Evolutionary conservation across 2,329 filamentous ascomycete genomes (phyloP), one percentile per base, ranked within the genome.

Genomic region (Stagonosporopsis cucurbitacearum): DNA sequence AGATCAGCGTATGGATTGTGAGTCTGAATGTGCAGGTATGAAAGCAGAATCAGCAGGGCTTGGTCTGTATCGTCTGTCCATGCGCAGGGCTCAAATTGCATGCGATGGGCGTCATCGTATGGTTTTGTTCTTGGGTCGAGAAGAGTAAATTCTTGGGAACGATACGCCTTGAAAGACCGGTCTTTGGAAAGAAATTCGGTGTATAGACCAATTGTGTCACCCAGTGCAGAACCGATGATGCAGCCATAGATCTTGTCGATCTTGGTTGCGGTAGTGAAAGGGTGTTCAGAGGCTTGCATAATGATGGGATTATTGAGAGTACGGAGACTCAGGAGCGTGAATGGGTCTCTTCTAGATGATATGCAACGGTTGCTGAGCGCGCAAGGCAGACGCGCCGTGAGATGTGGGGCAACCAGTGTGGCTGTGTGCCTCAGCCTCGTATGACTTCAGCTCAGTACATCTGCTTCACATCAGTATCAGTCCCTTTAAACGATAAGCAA

Each of bases 41-140:
- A 78, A 2, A 84, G 74, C 2, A 84, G 51, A 30, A 84, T 77
- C 0, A 84, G 67, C 19, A 83, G 71, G 3, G 81, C 78, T 66
- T 84, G 81, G 58, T 84, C 82, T 0, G 82, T 84, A 65, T 84
- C 82, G 56, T 85, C 82, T 0, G 82, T 85, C 82, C 81, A 84
- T 36, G 79, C 76, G 22, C 78, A 59, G 6, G 50, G 42, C 23
- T 64, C 60, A 32, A 71, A 72, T 17, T 61, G 49, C 15, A 58
- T 73, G 44, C 81, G 74, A 60, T 83, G 81, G 5, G 68, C 61
- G 60, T 83, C 81, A n/a, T 73, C 67, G 17, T 75, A 69, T 57
- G 78, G 78, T 0, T 76, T 74, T 0, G 81, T 82, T 0, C 73
- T 72, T 8, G 74, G 73, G 2, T 66, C 54, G 1, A 69, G 57